Conservation (phyloP, 768 basidiomycete genomes). For the Gelatoporia subvermispora region DNA sequence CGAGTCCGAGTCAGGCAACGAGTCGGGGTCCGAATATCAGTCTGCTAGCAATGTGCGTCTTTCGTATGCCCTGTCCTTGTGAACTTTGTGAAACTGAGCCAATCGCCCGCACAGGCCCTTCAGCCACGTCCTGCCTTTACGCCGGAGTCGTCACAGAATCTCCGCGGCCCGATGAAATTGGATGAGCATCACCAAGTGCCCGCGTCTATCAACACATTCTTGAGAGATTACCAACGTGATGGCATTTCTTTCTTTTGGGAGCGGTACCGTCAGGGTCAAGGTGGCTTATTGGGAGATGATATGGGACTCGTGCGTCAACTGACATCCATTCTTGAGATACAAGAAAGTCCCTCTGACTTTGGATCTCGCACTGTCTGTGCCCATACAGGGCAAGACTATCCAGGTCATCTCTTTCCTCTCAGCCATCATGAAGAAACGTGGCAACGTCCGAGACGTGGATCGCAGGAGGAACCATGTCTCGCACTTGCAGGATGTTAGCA, state of each 20-base stretch:
- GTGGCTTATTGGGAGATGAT: constrained; percentile 90
- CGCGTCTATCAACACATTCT: constrained; percentile 70
- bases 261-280: constrained; percentile 59
- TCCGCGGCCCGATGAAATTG: constrained; percentile 45
- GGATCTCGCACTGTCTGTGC: not conserved
- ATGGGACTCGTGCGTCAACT: constrained; percentile 71
- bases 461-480: constrained; percentile 68
- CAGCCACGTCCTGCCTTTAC: constrained; percentile 53
- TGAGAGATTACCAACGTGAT: constrained; percentile 89
- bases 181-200: constrained; percentile 52
- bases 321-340: not conserved
- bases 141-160: constrained; percentile 37
- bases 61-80: not conserved
- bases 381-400: constrained; percentile 74
- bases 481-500: constrained; percentile 48
- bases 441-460: constrained; percentile 55
- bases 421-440: constrained; percentile 85
- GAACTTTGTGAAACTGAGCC: not conserved
- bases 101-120: constrained; percentile 27
- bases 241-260: constrained; percentile 80
- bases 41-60: not conserved
- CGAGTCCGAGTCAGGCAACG: constrained; percentile 17
- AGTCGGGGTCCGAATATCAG: not conserved
- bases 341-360: no score
- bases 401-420: constrained; percentile 88